Evolutionary conservation across 768 basidiomycete species (phyloP).

Genomic region (Tricholomella constricta): DNA sequence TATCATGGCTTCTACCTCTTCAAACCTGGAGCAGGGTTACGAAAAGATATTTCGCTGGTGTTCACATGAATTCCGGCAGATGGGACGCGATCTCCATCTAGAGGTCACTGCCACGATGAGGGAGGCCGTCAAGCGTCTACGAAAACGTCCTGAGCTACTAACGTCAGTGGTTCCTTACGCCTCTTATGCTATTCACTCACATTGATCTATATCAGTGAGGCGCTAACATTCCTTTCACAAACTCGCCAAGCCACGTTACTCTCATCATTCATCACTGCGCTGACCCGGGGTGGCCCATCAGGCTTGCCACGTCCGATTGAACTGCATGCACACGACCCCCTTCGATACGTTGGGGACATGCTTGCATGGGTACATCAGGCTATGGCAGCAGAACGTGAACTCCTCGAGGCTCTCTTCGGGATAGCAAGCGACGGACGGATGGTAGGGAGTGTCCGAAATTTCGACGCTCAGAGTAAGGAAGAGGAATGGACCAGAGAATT

Average conservation of each 20-base stretch:
- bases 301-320: constrained; percentile 93
- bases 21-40: constrained; percentile 86
- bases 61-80: constrained; percentile 80
- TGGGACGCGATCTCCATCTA: constrained; percentile 71
- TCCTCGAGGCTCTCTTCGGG: constrained; percentile 85
- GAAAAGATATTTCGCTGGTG: constrained; percentile 88
- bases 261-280: constrained; percentile 79
- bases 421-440: constrained; percentile 64
- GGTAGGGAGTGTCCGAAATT: constrained; percentile 72
- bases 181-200: neutral
- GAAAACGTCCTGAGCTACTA: constrained; percentile 76
- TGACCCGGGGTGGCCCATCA: constrained; percentile 85
- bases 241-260: constrained; percentile 82
- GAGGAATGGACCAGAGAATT: constrained; percentile 80
- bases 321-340: constrained; percentile 95
- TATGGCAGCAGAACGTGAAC: constrained; percentile 93
- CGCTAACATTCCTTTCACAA: constrained; percentile 72
- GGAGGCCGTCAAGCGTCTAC: constrained; percentile 74
- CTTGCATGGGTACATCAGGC: constrained; percentile 97
- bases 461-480: constrained; percentile 54
- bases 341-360: constrained; percentile 97
- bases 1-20: constrained; percentile 82
- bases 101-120: constrained; percentile 67
- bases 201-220: constrained; percentile 48
- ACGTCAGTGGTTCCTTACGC: constrained; percentile 44